These are phyloP conservation scores for Fusarium decemcellulare DNA, from an alignment of 2,329 filamentous ascomycete genomes.

Conservation along the genomic window DNA sequence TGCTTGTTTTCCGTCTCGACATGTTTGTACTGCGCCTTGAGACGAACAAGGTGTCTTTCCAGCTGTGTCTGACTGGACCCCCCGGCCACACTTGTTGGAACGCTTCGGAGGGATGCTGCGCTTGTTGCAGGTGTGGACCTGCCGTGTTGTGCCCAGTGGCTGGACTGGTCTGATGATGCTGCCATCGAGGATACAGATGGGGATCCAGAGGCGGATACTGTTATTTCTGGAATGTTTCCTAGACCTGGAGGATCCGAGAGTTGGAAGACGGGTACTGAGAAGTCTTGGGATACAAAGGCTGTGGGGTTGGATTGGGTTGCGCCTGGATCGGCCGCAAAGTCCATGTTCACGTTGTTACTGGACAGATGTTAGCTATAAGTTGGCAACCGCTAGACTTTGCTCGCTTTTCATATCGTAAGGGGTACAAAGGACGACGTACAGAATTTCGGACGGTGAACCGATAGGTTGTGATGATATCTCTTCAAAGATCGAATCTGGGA, in stretches of 20 bases:
- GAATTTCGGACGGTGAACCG: neutral
- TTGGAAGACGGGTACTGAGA: slow-evolving; percentile 3
- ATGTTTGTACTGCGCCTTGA: slow-evolving; percentile 4
- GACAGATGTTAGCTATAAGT: neutral
- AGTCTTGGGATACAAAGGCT: neutral
- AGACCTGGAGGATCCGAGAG: neutral
- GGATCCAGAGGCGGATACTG: neutral
- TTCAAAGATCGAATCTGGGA: neutral
- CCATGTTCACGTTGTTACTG: neutral
- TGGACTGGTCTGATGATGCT: slow-evolving; percentile 2
- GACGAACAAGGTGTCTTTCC: slow-evolving; percentile 3
- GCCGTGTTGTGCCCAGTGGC: neutral
- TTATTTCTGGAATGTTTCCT: neutral
- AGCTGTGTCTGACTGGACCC: neutral
- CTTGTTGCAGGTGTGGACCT: neutral
- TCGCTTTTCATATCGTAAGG: too few relatives aligned
- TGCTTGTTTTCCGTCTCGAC: slow-evolving; percentile 6
- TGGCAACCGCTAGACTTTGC: too few relatives aligned
- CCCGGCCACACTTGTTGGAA: neutral
- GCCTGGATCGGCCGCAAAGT: neutral
- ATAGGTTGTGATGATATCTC: neutral
- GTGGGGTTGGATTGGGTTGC: neutral
- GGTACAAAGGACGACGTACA: neutral
- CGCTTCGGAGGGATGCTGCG: neutral
- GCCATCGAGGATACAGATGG: neutral